phyloP scores from a whole-genome alignment of 2,329 filamentous ascomycete genomes.

The Diaporthe batatas region DNA sequence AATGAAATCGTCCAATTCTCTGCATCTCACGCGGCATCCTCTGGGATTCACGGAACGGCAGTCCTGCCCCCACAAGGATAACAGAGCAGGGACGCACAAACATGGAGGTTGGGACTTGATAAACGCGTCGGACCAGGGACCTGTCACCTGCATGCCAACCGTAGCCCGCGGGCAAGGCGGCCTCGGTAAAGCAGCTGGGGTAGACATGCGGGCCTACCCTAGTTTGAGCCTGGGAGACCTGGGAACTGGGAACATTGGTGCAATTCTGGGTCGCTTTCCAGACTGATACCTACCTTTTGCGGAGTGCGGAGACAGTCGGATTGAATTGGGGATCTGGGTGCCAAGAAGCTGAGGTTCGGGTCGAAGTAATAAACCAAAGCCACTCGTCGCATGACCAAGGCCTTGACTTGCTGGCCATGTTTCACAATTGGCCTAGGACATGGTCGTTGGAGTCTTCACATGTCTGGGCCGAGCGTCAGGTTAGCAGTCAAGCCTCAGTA shows the following conservation, averaged over 20 bases:
- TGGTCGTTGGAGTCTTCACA: background rate
- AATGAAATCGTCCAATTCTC: background rate
- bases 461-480: background rate
- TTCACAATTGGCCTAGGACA: slow-evolving; percentile 1
- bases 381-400: background rate
- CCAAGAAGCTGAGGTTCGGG: slow-evolving; percentile 16
- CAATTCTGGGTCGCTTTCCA: background rate
- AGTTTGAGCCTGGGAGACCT: background rate
- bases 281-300: background rate
- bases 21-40: background rate
- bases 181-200: slow-evolving; percentile 5
- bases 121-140: background rate
- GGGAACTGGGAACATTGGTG: background rate
- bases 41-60: background rate
- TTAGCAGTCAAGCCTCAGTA: background rate
- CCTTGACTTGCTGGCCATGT: background rate
- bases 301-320: background rate
- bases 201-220: background rate
- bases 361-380: slow-evolving; percentile 2
- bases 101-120: background rate
- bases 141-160: slow-evolving; percentile 1
- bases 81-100: background rate
- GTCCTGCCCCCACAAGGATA: background rate
- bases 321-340: background rate
- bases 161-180: background rate